These are phyloP conservation scores for Phytophthora rubi DNA, from an alignment of 352 stramenopile species.

Conservation along the genomic window DNA sequence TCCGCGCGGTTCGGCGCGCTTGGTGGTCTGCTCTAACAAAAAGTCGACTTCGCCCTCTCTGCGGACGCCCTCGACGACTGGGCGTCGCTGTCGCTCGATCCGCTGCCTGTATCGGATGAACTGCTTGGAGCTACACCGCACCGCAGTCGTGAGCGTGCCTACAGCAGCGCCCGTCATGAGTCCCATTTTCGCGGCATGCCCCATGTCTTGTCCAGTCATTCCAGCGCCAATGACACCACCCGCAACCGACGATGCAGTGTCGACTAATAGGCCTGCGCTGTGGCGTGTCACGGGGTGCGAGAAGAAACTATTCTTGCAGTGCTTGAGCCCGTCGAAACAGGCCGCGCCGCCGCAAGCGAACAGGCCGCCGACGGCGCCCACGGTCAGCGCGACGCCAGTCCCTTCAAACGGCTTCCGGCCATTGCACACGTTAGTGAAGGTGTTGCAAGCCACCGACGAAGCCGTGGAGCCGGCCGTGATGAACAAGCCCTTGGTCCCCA, in stretches of 20 bases:
- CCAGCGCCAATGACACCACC: too few species aligned
- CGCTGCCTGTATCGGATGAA: not conserved
- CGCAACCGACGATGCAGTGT: not conserved
- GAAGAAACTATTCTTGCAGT: not conserved
- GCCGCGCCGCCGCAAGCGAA: not conserved
- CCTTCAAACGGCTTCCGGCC: not conserved
- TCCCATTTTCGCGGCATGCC: not conserved
- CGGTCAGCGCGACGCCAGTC: not conserved
- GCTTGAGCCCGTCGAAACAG: not conserved
- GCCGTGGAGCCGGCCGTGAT: not conserved
- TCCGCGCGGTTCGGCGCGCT: not conserved
- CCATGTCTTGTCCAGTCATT: not conserved
- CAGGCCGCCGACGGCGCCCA: not conserved
- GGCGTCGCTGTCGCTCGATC: not conserved
- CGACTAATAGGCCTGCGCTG: not conserved
- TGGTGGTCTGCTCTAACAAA: not conserved
- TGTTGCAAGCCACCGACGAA: not conserved
- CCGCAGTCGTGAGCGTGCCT: not conserved
- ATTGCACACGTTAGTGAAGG: not conserved
- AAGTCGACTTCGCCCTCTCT: not conserved
- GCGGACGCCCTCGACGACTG: not conserved
- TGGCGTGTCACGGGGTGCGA: not conserved
- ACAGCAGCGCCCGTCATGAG: not conserved
- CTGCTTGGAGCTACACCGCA: not conserved
- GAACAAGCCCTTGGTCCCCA: not conserved